Evolutionary conservation across 768 basidiomycete genomes (phyloP).

Genomic region (Rhizopogon salebrosus): DNA sequence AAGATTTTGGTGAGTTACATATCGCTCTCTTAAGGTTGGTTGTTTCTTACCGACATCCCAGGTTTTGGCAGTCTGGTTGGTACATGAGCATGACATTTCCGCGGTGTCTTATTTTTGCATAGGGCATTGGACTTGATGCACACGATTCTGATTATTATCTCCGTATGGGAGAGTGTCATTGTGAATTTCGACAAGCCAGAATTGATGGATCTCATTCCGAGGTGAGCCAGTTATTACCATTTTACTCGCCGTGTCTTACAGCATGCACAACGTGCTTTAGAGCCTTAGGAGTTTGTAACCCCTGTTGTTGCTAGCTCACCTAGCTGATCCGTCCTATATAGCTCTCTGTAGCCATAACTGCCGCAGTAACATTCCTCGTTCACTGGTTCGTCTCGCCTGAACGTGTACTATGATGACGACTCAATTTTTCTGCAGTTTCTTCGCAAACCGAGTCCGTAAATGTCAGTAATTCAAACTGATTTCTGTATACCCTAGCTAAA

Average conservation of each 20-base stretch:
- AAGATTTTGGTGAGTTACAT: constrained; percentile 20
- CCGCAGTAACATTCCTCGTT: constrained; percentile 26
- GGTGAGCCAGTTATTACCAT: constrained; percentile 8
- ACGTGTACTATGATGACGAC: no score
- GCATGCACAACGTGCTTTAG: constrained; percentile 3
- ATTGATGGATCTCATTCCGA: constrained; percentile 23
- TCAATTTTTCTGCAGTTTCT: constrained; percentile 16
- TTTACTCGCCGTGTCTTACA: not conserved
- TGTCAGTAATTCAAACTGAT: constrained; percentile 11
- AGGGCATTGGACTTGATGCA: constrained; percentile 23
- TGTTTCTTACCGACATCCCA: not conserved
- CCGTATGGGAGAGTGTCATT: constrained; percentile 25
- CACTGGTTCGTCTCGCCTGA: constrained; percentile 20
- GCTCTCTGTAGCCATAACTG: constrained; percentile 29
- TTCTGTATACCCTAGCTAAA: constrained; percentile 1
- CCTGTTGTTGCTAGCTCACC: no score
- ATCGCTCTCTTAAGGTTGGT: not conserved
- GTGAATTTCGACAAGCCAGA: constrained; percentile 18
- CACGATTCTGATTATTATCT: constrained; percentile 20
- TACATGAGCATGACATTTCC: not conserved
- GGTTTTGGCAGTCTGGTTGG: constrained; percentile 23
- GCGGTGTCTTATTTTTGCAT: not conserved
- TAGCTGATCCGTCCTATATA: not conserved
- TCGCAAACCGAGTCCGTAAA: constrained; percentile 30
- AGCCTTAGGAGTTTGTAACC: constrained; percentile 19